Evolutionary conservation across 2,329 filamentous ascomycete species (phyloP).

Genomic region (Plectosphaerella cucumerina): DNA sequence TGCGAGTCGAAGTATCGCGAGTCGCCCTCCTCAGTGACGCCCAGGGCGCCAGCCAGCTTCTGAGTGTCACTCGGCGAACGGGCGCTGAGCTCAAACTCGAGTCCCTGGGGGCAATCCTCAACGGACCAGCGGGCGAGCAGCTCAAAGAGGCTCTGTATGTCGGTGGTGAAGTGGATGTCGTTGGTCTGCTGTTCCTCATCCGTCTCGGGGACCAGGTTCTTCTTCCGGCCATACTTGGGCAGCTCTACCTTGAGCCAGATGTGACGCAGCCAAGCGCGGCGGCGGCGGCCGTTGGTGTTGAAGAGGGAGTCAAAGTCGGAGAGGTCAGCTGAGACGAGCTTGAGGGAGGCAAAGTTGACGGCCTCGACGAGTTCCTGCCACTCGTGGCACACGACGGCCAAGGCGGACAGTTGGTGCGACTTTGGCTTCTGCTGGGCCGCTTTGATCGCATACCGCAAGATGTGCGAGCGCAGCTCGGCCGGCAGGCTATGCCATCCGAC

Average conservation of each 20-base stretch:
- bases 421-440: neutral
- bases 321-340: slow-evolving; percentile 13
- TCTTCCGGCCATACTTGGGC: slow-evolving; percentile 13
- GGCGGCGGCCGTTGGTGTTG: slow-evolving; percentile 10
- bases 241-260: slow-evolving; percentile 18
- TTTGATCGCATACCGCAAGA: slow-evolving; percentile 3
- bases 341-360: slow-evolving; percentile 16
- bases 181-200: slow-evolving; percentile 20
- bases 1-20: slow-evolving; percentile 19
- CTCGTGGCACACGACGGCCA: slow-evolving; percentile 19
- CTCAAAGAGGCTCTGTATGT: slow-evolving; percentile 18
- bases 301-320: slow-evolving; percentile 15
- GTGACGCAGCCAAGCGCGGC: slow-evolving; percentile 15
- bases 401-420: slow-evolving; percentile 7
- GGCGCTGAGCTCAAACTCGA: slow-evolving; percentile 19
- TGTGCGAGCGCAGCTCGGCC: slow-evolving; percentile 10
- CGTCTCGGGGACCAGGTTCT: slow-evolving; percentile 13
- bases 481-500: slow-evolving; percentile 13
- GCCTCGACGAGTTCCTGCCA: slow-evolving; percentile 21
- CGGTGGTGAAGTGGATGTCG: slow-evolving; percentile 17
- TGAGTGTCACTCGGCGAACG: slow-evolving; percentile 17
- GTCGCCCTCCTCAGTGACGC: slow-evolving; percentile 16
- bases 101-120: slow-evolving; percentile 6
- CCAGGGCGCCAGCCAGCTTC: slow-evolving; percentile 14
- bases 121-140: slow-evolving; percentile 15